phyloP scores from a whole-genome alignment of 2,329 filamentous ascomycete genomes.

The Cladosporium oxysporum region DNA sequence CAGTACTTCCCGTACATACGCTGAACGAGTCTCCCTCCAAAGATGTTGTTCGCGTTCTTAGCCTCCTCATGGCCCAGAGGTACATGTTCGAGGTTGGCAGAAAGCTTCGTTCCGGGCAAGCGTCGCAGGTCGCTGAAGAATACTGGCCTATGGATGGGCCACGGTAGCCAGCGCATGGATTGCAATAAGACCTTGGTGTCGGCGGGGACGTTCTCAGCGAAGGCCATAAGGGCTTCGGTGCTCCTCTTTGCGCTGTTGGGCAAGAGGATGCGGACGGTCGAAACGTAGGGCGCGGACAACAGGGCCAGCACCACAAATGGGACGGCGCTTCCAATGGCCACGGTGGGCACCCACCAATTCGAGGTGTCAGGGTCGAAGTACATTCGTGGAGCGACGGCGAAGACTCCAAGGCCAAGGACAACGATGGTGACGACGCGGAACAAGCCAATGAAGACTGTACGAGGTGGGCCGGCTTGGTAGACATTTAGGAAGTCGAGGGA shows the following conservation, averaged over 20 bases:
- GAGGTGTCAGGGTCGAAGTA: constrained; percentile 44
- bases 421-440: constrained; percentile 72
- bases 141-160: constrained; percentile 35
- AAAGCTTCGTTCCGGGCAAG: constrained; percentile 23
- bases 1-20: constrained; percentile 29
- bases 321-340: constrained; percentile 58
- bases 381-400: constrained; percentile 64
- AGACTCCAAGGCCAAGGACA: constrained; percentile 65
- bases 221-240: constrained; percentile 56
- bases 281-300: constrained; percentile 69
- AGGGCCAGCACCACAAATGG: constrained; percentile 67
- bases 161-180: constrained; percentile 45
- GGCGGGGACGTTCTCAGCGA: constrained; percentile 50
- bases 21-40: constrained; percentile 20
- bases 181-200: constrained; percentile 43
- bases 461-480: constrained; percentile 71
- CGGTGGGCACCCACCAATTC: constrained; percentile 45
- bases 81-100: constrained; percentile 35
- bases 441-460: constrained; percentile 68
- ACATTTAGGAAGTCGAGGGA: constrained; percentile 57
- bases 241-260: constrained; percentile 64
- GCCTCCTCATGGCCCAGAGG: constrained; percentile 33
- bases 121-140: constrained; percentile 31
- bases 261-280: constrained; percentile 68
- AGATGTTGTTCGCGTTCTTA: constrained; percentile 21